Percentiles rank a stretch among this genome's conserved stretches.
Conservation (phyloP, 148 eudicot genomes). For the Camellia japonica region DNA sequence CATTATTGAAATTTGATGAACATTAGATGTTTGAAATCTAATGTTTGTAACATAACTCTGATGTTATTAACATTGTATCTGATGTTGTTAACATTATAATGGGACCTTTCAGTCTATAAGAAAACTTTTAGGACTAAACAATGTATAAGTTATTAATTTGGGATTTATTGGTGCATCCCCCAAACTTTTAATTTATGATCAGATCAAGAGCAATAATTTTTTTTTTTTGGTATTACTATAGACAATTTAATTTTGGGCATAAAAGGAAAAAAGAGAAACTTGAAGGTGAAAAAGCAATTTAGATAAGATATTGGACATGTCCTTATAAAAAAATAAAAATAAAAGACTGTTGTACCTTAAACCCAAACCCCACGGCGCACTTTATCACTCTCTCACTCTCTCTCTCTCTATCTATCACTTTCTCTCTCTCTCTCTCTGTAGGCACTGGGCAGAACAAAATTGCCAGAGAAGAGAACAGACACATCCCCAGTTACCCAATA, state of each 20-base stretch:
- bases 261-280: neutral
- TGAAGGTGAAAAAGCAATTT: neutral
- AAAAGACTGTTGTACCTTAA: neutral
- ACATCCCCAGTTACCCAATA: neutral
- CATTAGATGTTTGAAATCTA: no score
- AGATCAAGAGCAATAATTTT: no score
- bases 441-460: constrained; percentile 1
- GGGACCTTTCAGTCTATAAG: no score
- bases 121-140: no score
- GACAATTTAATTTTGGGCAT: neutral
- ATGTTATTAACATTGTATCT: no score
- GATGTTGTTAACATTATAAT: no score
- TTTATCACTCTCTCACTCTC: neutral
- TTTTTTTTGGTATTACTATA: no score
- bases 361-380: neutral
- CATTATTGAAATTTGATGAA: no score
- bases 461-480: constrained; percentile 9
- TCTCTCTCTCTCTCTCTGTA: constrained; percentile 1
- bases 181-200: no score
- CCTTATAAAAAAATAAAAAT: neutral
- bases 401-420: neutral
- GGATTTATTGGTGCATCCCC: no score
- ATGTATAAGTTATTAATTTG: no score
- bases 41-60: no score
- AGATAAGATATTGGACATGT: neutral